Percentiles rank a stretch among this genome's conserved stretches.
Conservation (phyloP, 306 rosid genomes). For the Corylus heterophylla region DNA sequence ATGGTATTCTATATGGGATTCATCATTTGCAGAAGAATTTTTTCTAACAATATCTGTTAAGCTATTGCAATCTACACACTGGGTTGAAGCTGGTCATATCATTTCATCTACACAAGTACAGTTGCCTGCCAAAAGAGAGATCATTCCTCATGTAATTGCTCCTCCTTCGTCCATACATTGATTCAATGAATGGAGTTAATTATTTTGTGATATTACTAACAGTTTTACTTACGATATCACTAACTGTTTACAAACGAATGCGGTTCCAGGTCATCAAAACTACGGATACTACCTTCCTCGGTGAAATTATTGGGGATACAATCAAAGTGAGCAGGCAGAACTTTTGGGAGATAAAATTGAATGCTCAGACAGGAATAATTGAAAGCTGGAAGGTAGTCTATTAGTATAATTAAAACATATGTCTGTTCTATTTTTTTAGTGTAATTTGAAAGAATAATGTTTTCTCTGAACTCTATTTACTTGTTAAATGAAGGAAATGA, state of each 20-base stretch:
- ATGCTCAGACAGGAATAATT: conserved; percentile 63
- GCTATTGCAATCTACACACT: conserved; percentile 63
- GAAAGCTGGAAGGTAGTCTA: conserved; percentile 90
- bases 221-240: not conserved
- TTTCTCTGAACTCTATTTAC: not conserved
- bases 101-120: conserved; percentile 78
- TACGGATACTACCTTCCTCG: conserved; percentile 35
- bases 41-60: conserved; percentile 60
- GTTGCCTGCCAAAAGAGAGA: conserved; percentile 62
- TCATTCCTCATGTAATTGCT: conserved; percentile 55
- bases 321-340: conserved; percentile 55
- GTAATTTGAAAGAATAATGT: not conserved
- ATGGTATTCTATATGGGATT: conserved; percentile 66
- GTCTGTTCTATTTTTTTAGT: not conserved
- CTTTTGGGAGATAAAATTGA: conserved; percentile 71
- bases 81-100: conserved; percentile 87
- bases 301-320: conserved; percentile 55
- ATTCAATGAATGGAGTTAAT: conserved; percentile 15
- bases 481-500: not conserved
- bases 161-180: conserved; percentile 7
- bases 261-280: conserved; percentile 59
- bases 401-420: conserved; percentile 8
- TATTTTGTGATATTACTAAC: conserved; percentile 10
- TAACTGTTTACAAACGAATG: conserved; percentile 18
- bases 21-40: conserved; percentile 59